Percentiles rank a stretch among this genome's conserved stretches.
Evolutionary conservation across 2,329 filamentous ascomycete species (phyloP).

Genomic region (Cryphonectria japonica): DNA sequence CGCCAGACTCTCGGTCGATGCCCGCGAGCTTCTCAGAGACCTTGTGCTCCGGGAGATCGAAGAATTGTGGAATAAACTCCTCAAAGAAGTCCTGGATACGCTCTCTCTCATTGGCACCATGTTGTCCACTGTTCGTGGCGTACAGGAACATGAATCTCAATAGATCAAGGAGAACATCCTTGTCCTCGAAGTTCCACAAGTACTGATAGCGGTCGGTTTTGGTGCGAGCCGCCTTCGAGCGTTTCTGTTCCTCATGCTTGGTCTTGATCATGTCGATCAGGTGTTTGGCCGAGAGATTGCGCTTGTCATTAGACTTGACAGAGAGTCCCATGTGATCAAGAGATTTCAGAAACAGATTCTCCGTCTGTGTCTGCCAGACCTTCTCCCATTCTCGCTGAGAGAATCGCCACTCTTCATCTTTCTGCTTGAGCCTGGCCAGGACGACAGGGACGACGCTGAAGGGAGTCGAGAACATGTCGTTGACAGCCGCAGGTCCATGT

Average conservation of each 20-base stretch:
- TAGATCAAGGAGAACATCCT: slow-evolving; percentile 66
- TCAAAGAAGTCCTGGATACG: slow-evolving; percentile 77
- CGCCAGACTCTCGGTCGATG: slow-evolving; percentile 70
- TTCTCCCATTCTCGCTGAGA: slow-evolving; percentile 98
- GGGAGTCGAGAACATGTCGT: slow-evolving; percentile 82
- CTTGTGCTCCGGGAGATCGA: slow-evolving; percentile 72
- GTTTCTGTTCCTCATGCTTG: slow-evolving; percentile 88
- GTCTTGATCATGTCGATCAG: slow-evolving; percentile 89
- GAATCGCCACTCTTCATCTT: slow-evolving; percentile 97
- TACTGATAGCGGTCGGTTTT: slow-evolving; percentile 71
- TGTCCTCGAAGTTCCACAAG: slow-evolving; percentile 73
- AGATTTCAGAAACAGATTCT: slow-evolving; percentile 93
- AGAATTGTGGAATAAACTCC: slow-evolving; percentile 76
- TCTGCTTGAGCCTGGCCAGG: slow-evolving; percentile 87
- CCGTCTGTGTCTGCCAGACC: slow-evolving; percentile 95
- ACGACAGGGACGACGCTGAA: slow-evolving; percentile 88
- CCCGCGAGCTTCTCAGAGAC: slow-evolving; percentile 70
- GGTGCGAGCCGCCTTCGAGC: slow-evolving; percentile 65
- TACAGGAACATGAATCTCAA: slow-evolving; percentile 67
- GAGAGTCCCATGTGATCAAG: slow-evolving; percentile 95
- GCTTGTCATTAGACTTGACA: slow-evolving; percentile 87
- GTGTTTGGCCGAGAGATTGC: slow-evolving; percentile 86
- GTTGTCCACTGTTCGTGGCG: slow-evolving; percentile 69
- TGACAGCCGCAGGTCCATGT: slow-evolving; percentile 80
- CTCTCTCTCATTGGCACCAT: slow-evolving; percentile 73